A percentile compares a stretch with the other conserved stretches of the same genome.
Evolutionary conservation across 2,329 filamentous ascomycete genomes (phyloP).

Genomic region (Xylariaceae sp.): DNA sequence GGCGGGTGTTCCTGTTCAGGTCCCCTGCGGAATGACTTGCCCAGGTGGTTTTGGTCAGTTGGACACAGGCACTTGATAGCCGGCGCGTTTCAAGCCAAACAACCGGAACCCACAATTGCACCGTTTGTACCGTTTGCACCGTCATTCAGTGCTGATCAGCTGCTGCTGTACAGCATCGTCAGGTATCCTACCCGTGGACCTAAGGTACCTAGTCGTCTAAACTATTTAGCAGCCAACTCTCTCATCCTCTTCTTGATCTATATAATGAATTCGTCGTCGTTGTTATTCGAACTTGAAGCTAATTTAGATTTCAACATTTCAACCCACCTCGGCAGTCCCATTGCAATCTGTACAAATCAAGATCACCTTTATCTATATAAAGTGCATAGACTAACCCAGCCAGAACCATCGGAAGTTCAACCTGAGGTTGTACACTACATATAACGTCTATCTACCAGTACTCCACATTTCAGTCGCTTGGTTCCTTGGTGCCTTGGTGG

Average conservation of each 20-base stretch:
- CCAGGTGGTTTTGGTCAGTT: slow-evolving; percentile 5
- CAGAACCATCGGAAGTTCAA: too few species aligned
- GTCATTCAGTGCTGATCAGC: slow-evolving; percentile 20
- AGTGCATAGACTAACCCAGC: too few species aligned
- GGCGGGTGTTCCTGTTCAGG: background rate
- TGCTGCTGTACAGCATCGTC: slow-evolving; percentile 13
- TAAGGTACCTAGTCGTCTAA: too few species aligned
- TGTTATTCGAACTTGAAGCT: background rate
- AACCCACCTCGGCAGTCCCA: too few species aligned
- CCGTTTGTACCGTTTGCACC: slow-evolving; percentile 2
- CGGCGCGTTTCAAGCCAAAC: slow-evolving; percentile 7
- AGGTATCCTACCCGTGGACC: too few species aligned
- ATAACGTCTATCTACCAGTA: slow-evolving; percentile 4
- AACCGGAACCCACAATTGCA: background rate
- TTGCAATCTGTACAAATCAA: too few species aligned
- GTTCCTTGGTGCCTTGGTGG: too few species aligned
- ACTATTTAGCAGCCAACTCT: slow-evolving; percentile 11
- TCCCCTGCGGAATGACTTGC: slow-evolving; percentile 13
- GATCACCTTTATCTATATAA: too few species aligned
- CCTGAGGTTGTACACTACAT: slow-evolving; percentile 5
- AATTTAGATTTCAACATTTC: too few species aligned
- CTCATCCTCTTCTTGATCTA: slow-evolving; percentile 10
- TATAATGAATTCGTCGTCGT: too few species aligned
- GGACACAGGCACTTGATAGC: slow-evolving; percentile 9
- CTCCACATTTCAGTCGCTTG: too few species aligned